Percentiles rank a stretch among this genome's conserved stretches.
Evolutionary conservation across 2,329 filamentous ascomycete species (phyloP).

Genomic region (Aspergillus udagawae): DNA sequence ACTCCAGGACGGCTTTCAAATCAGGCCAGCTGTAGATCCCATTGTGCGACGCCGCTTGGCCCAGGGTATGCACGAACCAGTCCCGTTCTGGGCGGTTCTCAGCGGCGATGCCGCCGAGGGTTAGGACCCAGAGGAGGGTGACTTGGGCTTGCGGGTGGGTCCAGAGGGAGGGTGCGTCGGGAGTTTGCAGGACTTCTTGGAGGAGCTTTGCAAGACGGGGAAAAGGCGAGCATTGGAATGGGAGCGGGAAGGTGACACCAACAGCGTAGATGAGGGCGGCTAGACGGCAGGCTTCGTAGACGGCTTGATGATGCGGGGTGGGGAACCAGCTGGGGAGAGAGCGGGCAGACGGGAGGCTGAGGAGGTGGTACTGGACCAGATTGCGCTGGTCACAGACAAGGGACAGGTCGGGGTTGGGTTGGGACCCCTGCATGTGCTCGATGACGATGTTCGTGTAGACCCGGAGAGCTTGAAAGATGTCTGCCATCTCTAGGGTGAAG

Average conservation of each 20-base stretch:
- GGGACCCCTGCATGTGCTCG: constrained; percentile 14
- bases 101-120: constrained; percentile 38
- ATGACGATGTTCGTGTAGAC: constrained; percentile 29
- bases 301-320: constrained; percentile 18
- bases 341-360: constrained; percentile 27
- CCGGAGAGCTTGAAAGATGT: constrained; percentile 29
- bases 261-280: constrained; percentile 35
- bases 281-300: constrained; percentile 35
- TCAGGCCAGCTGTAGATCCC: constrained; percentile 24
- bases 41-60: constrained; percentile 14
- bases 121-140: constrained; percentile 34
- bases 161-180: constrained; percentile 23
- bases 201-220: constrained; percentile 24
- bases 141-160: constrained; percentile 18
- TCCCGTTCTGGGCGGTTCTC: constrained; percentile 24
- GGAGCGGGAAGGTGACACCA: constrained; percentile 38
- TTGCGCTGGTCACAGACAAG: constrained; percentile 37
- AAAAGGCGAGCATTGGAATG: constrained; percentile 35
- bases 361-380: constrained; percentile 33
- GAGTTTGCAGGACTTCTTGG: constrained; percentile 20
- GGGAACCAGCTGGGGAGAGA: constrained; percentile 15
- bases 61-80: constrained; percentile 31
- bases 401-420: constrained; percentile 16
- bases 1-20: constrained; percentile 20
- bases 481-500: constrained; percentile 25